Percentiles rank a stretch among this genome's conserved stretches.
Conservation (phyloP, 148 eudicot species). For the Camellia japonica region DNA sequence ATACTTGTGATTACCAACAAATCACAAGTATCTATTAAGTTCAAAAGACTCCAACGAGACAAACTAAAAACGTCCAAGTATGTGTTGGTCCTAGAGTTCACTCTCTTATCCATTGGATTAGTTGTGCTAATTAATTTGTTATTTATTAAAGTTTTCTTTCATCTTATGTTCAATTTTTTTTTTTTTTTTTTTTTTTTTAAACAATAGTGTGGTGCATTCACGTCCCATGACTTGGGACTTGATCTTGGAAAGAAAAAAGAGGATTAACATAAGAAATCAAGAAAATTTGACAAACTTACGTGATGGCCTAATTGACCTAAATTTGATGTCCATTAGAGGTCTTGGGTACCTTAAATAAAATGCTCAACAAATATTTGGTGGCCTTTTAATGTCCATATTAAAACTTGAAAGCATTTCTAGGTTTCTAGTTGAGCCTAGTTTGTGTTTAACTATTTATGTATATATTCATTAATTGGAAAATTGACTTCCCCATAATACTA, state of each 20-base stretch:
- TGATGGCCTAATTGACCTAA: neutral
- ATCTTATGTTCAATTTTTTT: no score
- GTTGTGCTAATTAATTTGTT: no score
- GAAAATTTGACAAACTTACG: neutral
- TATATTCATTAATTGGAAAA: slow-evolving; percentile 4
- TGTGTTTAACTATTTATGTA: neutral
- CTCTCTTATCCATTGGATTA: no score
- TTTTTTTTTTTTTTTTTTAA: no score
- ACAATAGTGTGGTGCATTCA: neutral
- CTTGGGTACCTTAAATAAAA: neutral
- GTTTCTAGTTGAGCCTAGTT: neutral
- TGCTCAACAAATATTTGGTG: neutral
- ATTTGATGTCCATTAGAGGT: neutral
- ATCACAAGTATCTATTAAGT: no score
- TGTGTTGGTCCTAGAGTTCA: no score
- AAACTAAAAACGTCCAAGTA: no score
- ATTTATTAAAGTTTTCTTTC: no score
- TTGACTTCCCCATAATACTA: neutral
- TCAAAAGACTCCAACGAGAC: no score
- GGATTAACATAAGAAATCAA: neutral
- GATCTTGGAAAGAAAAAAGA: neutral
- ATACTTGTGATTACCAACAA: no score
- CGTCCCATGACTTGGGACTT: neutral
- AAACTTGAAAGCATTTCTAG: slow-evolving; percentile 8
- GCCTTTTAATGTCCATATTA: slow-evolving; percentile 8